phyloP scores from a whole-genome alignment of 352 stramenopile species.

The Phytophthora pluvialis region DNA sequence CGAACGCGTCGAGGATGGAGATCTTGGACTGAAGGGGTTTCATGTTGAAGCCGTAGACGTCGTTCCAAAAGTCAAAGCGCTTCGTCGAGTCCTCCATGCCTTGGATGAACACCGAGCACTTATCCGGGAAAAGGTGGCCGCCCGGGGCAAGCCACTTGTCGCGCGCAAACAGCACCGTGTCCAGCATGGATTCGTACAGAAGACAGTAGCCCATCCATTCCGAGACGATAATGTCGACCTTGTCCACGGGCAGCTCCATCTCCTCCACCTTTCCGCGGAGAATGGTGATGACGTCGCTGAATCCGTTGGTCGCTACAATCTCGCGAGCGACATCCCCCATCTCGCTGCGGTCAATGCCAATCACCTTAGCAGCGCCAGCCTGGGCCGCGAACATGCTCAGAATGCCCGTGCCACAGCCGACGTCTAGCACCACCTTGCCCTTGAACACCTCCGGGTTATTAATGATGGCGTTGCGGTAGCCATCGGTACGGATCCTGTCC shows the following conservation, averaged over 20 bases:
- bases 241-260: conserved; percentile 93
- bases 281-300: conserved; percentile 92
- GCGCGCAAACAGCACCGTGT: conserved; percentile 95
- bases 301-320: conserved; percentile 96
- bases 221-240: conserved; percentile 98
- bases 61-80: conserved; percentile 94
- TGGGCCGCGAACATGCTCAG: conserved; percentile 97
- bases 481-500: conserved; percentile 93
- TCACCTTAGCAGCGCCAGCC: conserved; percentile 90
- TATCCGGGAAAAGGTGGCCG: conserved; percentile 97
- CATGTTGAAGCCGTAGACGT: conserved; percentile 99
- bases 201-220: conserved; percentile 99
- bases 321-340: conserved; percentile 94
- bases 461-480: conserved; percentile 98
- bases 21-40: conserved; percentile 95
- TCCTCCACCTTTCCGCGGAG: conserved; percentile 96
- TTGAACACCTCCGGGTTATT: conserved; percentile 98
- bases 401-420: conserved; percentile 98
- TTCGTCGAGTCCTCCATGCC: conserved; percentile 71
- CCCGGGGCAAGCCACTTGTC: conserved; percentile 96
- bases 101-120: conserved; percentile 95
- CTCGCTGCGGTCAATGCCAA: conserved; percentile 95
- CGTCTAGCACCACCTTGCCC: conserved; percentile 97
- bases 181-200: conserved; percentile 98
- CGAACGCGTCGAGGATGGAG: conserved; percentile 95